Conservation (phyloP, 2,329 filamentous ascomycete species). For the Clonostachys chloroleuca region DNA sequence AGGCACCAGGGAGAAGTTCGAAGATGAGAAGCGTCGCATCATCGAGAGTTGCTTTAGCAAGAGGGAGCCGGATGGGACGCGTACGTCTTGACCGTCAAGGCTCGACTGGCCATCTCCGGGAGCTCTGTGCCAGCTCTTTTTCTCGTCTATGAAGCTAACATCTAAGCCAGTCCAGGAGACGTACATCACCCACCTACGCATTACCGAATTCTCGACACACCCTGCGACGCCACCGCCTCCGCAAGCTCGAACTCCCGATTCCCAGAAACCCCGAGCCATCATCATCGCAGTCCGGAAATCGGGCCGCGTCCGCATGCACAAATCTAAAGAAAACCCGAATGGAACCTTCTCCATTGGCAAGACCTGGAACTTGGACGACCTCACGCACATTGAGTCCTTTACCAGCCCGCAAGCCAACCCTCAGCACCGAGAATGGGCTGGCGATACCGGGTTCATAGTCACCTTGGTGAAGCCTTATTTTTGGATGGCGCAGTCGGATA, state of each 20-base stretch:
- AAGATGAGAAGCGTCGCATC: slow-evolving; percentile 94
- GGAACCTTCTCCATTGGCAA: slow-evolving; percentile 96
- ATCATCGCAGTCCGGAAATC: slow-evolving; percentile 92
- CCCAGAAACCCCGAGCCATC: slow-evolving; percentile 86
- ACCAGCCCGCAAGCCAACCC: slow-evolving; percentile 54
- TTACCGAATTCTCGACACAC: slow-evolving; percentile 80
- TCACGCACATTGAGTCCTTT: slow-evolving; percentile 79
- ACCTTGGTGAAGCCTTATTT: slow-evolving; percentile 93
- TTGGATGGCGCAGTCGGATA: slow-evolving; percentile 88
- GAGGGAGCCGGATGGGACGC: slow-evolving; percentile 78
- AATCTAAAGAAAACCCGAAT: slow-evolving; percentile 92
- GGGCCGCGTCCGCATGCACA: slow-evolving; percentile 90
- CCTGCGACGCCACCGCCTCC: slow-evolving; percentile 83
- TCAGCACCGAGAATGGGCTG: slow-evolving; percentile 70
- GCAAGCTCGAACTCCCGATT: slow-evolving; percentile 60
- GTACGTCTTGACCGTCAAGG: slow-evolving; percentile 46
- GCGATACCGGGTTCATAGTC: slow-evolving; percentile 79
- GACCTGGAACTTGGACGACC: slow-evolving; percentile 94
- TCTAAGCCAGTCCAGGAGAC: slow-evolving; percentile 59
- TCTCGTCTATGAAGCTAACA: slow-evolving; percentile 2
- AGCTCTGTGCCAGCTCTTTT: not conserved
- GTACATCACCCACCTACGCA: slow-evolving; percentile 95
- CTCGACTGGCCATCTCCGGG: not conserved
- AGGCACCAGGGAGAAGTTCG: slow-evolving; percentile 74
- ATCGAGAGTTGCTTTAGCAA: slow-evolving; percentile 93